Conservation (phyloP, 306 rosid species). For the Coriaria nepalensis region DNA sequence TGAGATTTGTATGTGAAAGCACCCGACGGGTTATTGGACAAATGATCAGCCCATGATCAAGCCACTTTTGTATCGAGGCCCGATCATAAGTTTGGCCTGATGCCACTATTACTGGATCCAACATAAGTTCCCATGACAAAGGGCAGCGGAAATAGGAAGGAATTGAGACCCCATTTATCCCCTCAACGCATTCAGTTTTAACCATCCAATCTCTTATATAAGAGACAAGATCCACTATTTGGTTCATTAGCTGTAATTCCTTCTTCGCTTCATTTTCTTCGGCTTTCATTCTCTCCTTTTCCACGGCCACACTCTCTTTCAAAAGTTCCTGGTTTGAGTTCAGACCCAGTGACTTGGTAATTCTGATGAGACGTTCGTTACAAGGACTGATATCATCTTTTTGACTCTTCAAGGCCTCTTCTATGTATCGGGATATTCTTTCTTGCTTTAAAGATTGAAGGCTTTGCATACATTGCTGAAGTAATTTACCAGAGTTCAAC, state of each 20-base stretch:
- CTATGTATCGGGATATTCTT: conserved; percentile 44
- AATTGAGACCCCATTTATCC: conserved; percentile 36
- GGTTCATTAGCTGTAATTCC: conserved; percentile 36
- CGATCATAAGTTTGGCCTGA: conserved; percentile 91
- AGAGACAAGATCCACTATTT: conserved; percentile 54
- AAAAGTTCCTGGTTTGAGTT: conserved; percentile 60
- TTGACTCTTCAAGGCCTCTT: conserved; percentile 49
- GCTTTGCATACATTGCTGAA: conserved; percentile 58
- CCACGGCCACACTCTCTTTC: conserved; percentile 71
- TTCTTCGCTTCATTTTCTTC: conserved; percentile 39
- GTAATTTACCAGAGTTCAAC: conserved; percentile 22
- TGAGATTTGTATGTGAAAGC: conserved; percentile 60
- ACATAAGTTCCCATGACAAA: conserved; percentile 71
- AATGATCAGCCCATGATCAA: conserved; percentile 56
- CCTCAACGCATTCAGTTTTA: conserved; percentile 34
- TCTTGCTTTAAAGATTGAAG: conserved; percentile 51
- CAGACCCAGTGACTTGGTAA: conserved; percentile 46
- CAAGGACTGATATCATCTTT: conserved; percentile 29
- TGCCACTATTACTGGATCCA: conserved; percentile 88
- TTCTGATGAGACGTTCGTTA: conserved; percentile 39
- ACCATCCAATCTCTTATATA: conserved; percentile 43
- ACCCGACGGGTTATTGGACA: conserved; percentile 76
- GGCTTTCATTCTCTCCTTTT: conserved; percentile 56
- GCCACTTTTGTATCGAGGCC: conserved; percentile 70
- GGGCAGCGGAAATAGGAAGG: conserved; percentile 86